Base-by-base conservation (phyloP, 441 rosid genomes). In the Populus tomentosa region DNA sequence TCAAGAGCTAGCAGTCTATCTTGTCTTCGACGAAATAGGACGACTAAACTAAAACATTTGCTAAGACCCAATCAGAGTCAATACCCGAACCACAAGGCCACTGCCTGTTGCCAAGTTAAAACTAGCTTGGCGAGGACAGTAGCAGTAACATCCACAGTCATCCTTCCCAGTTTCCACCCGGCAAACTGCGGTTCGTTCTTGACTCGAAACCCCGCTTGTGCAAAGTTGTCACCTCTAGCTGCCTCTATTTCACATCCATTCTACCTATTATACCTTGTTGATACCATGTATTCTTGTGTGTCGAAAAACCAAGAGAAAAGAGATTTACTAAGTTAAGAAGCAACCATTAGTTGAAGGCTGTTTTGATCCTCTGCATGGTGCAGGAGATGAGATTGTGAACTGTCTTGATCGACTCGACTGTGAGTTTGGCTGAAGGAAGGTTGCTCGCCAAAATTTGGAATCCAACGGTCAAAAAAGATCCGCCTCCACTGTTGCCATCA, bases 61-160 rank as follows among this genome's bases (percentile, higher is more conserved):
- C 26, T 23, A 24, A 38, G 35, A 80, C 87, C 69, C 71, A 83
- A 85, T 82, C 71, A 90, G 98, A 91, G 98, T 90, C 98, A 91
- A 94, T 94, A 86, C 98, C 98, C 97, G 97, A 94, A 94, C 96
- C 93, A 91, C 89, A 83, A 80, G 16, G 18, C 59, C 42, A 6
- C 5, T 16, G 10, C 40, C 18, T 26, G 10, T 68, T 4, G 16
- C 14, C 36, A 14, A 18, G n/a, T 14, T 24, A 8, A 8, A 8
- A 61, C 64, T 16, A 53, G 32, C 64, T 30, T 20, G 72, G 42
- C 82, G 0, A 16, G 21, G 82, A 83, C 75, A 26, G 69, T 77
- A 46, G 69, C 75, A 46, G 18, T 13, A 46, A 23, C 56, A 14
- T 40, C 70, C 71, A 40, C 6, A 13, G 20, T 21, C 65, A 21